Base-by-base conservation (phyloP, 805 yeast species). In the Grigorovia yakushimaensis region DNA sequence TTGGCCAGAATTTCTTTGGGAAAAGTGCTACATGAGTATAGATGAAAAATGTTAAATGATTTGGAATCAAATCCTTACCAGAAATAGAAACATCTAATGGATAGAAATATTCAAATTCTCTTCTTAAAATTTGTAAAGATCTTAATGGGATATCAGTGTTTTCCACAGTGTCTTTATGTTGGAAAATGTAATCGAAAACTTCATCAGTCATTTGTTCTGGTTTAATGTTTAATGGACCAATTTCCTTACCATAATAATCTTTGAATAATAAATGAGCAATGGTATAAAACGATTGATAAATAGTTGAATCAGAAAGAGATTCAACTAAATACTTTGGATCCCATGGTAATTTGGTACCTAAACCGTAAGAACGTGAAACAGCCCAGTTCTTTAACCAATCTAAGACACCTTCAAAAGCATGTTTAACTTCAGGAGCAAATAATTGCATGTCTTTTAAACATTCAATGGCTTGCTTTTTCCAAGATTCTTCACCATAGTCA, bases 331-430 rank as follows among this genome's bases (percentile, higher is more conserved):
- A 89, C 64, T 82, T 82, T 55, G 84, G 83, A 72, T 93, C 98
- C 98, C 98, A 93, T 49, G 98, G 98, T 55, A 93, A 78, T 63
- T 73, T 82, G 49, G 97, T 81, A 66, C 98, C 98, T 56, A 93
- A 76, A 65, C 98, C 98, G 59, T 87, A 93, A 48, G 95, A 82
- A 74, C 98, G 85, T 49, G 95, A 87, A 50, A 93, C 87, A 45
- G 98, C 98, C 98, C 98, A 93, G 73, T 88, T 89, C 72, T 84
- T 86, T 61, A 93, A 79, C 98, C 98, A 93, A 56, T 83, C 94
- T 60, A 93, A 74, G 49, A 86, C 95, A 67, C 88, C 89, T 69
- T 88, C 96, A 59, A 93, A 91, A 6, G 94, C 96, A 62, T 91
- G 80, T 59, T 84, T 77, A 39, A 94, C 86, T 71, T 89, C 98